These are phyloP conservation scores for Pythium aristosporum DNA, from an alignment of 352 stramenopile species.

Conservation along the genomic window DNA sequence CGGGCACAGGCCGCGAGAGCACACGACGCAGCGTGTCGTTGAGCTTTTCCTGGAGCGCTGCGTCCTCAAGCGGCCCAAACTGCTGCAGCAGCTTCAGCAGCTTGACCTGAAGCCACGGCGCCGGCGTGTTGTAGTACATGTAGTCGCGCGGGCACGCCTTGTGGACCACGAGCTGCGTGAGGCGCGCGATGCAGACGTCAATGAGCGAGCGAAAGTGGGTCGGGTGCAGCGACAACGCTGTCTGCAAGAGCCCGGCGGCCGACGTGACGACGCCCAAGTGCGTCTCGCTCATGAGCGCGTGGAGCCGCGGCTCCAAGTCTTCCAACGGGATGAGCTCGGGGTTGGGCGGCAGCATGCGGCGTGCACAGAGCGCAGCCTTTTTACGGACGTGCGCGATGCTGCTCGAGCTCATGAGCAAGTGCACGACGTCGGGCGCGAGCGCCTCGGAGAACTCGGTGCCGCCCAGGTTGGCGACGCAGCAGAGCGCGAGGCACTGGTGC, in stretches of 20 bases:
- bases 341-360: conserved; percentile 92
- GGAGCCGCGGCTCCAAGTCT: conserved; percentile 61
- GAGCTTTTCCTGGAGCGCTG: conserved; percentile 62
- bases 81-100: conserved; percentile 93
- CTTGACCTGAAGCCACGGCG: conserved; percentile 95
- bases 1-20: conserved; percentile 84
- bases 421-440: conserved; percentile 92
- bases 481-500: conserved; percentile 94
- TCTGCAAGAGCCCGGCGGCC: conserved; percentile 89
- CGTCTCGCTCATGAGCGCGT: conserved; percentile 88
- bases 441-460: conserved; percentile 94
- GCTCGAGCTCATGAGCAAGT: conserved; percentile 89
- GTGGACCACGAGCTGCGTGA: conserved; percentile 93
- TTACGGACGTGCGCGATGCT: conserved; percentile 95
- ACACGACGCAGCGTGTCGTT: conserved; percentile 92
- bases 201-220: conserved; percentile 91
- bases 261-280: conserved; percentile 95
- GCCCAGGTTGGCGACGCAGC: conserved; percentile 95
- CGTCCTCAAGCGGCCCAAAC: conserved; percentile 78
- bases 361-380: conserved; percentile 95
- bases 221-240: conserved; percentile 87
- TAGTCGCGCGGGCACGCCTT: conserved; percentile 94
- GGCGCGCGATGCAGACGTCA: conserved; percentile 90
- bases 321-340: conserved; percentile 90
- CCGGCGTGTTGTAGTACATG: conserved; percentile 97